Percentiles rank a stretch among this genome's conserved stretches.
phyloP scores from a whole-genome alignment of 2,329 filamentous ascomycete genomes.

The Verticillium dahliae region DNA sequence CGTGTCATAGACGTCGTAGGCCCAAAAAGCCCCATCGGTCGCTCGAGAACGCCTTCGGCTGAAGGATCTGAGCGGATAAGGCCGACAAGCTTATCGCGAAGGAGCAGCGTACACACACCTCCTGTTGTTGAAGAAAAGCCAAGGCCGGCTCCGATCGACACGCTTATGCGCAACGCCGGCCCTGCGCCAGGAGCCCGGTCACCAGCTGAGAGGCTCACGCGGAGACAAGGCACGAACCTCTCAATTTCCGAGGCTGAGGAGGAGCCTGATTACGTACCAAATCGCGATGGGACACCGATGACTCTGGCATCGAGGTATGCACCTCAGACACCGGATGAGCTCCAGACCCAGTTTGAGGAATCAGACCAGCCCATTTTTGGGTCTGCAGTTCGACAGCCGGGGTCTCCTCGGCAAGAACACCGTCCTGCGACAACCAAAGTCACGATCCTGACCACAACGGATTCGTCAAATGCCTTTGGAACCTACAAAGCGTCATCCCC shows the following conservation, averaged over 20 bases:
- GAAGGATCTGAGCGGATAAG: slow-evolving; percentile 37
- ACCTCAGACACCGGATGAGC: slow-evolving; percentile 5
- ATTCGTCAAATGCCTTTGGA: slow-evolving; percentile 22
- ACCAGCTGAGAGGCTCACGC: slow-evolving; percentile 23
- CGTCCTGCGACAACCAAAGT: slow-evolving; percentile 23
- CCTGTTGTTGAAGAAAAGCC: slow-evolving; percentile 32
- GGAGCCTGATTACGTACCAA: slow-evolving; percentile 8
- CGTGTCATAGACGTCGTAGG: slow-evolving; percentile 51
- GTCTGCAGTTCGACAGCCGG: slow-evolving; percentile 11
- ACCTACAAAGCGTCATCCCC: slow-evolving; percentile 24
- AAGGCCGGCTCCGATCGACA: slow-evolving; percentile 14
- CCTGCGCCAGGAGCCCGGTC: slow-evolving; percentile 19
- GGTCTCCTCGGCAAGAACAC: slow-evolving; percentile 13
- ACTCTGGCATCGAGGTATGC: neutral
- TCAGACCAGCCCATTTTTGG: slow-evolving; percentile 15
- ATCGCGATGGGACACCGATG: slow-evolving; percentile 3
- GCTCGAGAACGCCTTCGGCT: slow-evolving; percentile 41
- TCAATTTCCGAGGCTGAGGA: slow-evolving; percentile 41
- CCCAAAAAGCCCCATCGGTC: slow-evolving; percentile 40
- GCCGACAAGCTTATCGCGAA: slow-evolving; percentile 31
- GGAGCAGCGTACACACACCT: slow-evolving; percentile 32
- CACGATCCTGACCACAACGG: slow-evolving; percentile 22
- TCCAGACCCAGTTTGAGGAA: slow-evolving; percentile 4
- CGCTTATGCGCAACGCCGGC: slow-evolving; percentile 6
- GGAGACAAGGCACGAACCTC: slow-evolving; percentile 16